These are phyloP conservation scores for Phytophthora citricola DNA, from an alignment of 352 stramenopile genomes.

Conservation along the genomic window DNA sequence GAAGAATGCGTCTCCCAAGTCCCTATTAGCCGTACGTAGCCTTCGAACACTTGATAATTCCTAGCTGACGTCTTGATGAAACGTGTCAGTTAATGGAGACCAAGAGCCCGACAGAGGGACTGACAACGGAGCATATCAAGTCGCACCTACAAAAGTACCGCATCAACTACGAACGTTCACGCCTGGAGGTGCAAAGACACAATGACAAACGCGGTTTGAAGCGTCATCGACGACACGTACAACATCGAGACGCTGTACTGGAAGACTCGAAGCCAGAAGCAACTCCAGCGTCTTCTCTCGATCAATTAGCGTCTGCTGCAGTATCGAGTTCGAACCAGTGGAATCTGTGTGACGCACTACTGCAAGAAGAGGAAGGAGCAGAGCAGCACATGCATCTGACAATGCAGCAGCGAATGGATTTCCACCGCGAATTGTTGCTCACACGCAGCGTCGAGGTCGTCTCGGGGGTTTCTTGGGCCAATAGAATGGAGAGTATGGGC, in stretches of 20 bases:
- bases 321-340: conserved; percentile 6
- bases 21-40: conserved; percentile 24
- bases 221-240: conserved; percentile 4
- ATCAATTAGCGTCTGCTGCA: neutral
- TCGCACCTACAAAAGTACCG: conserved; percentile 37
- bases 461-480: conserved; percentile 18
- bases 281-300: too few species aligned
- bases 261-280: too few species aligned
- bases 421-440: conserved; percentile 33
- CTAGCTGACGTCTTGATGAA: neutral
- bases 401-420: conserved; percentile 38
- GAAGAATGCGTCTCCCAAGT: conserved; percentile 34
- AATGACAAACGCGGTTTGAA: conserved; percentile 28
- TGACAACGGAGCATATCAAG: conserved; percentile 35
- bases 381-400: conserved; percentile 28
- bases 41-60: neutral
- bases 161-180: conserved; percentile 31
- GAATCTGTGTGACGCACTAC: conserved; percentile 13
- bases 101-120: conserved; percentile 9
- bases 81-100: conserved; percentile 29
- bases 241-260: neutral
- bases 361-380: conserved; percentile 9
- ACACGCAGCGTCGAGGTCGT: conserved; percentile 29
- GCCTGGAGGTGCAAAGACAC: conserved; percentile 14
- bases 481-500: conserved; percentile 11